A percentile compares a stretch with the other conserved stretches of the same genome.
phyloP scores from a whole-genome alignment of 345 rosid genomes.

The Moringa oleifera region DNA sequence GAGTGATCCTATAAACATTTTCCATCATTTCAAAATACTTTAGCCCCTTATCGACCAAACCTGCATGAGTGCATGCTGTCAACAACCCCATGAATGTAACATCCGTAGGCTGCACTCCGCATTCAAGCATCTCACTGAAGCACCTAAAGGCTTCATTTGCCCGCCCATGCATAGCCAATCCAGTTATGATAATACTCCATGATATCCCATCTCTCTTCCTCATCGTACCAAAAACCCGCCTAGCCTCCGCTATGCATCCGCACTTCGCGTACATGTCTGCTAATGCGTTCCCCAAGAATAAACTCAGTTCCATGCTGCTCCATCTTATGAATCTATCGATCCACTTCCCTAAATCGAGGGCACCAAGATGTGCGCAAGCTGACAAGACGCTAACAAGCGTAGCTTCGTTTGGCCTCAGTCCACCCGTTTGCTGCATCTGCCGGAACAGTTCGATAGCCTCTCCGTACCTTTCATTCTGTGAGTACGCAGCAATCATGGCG shows the following conservation, averaged over 20 bases:
- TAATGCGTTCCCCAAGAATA: neutral
- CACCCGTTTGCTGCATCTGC: neutral
- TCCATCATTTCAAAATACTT: neutral
- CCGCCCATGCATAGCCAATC: neutral
- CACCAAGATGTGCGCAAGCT: slow-evolving; percentile 3
- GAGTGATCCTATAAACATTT: neutral
- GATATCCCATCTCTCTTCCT: neutral
- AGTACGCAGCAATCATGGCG: neutral
- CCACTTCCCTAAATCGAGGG: slow-evolving; percentile 1
- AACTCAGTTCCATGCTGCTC: neutral
- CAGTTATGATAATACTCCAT: neutral
- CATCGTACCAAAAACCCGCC: neutral
- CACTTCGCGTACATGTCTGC: slow-evolving; percentile 3
- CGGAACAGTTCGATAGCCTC: slow-evolving; percentile 2
- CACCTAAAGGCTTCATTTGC: neutral
- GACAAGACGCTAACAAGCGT: slow-evolving; percentile 1
- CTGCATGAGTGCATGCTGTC: neutral
- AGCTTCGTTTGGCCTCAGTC: neutral
- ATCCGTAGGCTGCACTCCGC: neutral
- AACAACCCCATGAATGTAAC: slow-evolving; percentile 1
- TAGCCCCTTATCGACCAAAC: neutral
- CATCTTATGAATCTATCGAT: neutral
- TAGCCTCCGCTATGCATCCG: neutral
- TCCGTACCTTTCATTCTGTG: neutral
- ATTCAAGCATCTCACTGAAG: neutral